phyloP scores from a whole-genome alignment of 2,329 filamentous ascomycete genomes.

The Claviceps digitariae region DNA sequence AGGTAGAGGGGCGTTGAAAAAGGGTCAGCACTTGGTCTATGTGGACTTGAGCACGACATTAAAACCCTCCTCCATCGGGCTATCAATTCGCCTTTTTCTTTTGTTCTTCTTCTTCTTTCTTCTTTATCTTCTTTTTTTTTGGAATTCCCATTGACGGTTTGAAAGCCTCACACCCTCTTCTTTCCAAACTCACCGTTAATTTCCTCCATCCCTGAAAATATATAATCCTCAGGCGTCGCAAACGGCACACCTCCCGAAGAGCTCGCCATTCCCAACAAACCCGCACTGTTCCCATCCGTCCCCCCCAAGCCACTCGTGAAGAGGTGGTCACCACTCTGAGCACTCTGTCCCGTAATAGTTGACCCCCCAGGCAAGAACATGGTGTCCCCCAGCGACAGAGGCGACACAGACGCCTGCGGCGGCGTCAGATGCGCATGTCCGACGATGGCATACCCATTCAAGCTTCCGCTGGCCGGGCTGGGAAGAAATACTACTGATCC shows the following conservation, averaged over 20 bases:
- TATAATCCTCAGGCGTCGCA: conserved; percentile 24
- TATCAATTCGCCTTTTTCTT: neutral
- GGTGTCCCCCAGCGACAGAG: conserved; percentile 25
- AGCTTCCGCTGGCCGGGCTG: conserved; percentile 36
- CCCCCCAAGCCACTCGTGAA: conserved; percentile 12
- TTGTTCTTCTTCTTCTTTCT: too few species aligned
- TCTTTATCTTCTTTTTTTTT: too few species aligned
- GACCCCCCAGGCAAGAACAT: conserved; percentile 21
- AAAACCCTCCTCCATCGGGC: neutral
- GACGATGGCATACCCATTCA: conserved; percentile 36
- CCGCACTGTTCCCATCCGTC: neutral
- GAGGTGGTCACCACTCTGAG: conserved; percentile 14
- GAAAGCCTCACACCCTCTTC: too few species aligned
- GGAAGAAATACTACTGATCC: conserved; percentile 31
- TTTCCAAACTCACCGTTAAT: conserved; percentile 16
- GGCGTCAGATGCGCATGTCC: conserved; percentile 16
- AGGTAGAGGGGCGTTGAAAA: neutral
- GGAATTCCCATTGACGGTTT: too few species aligned
- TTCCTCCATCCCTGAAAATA: conserved; percentile 23
- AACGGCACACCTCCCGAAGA: conserved; percentile 7
- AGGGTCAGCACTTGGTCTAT: neutral
- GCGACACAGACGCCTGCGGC: conserved; percentile 25
- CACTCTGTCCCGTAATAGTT: conserved; percentile 13
- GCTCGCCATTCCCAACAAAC: neutral
- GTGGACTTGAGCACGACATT: neutral